These are phyloP conservation scores for Tricladium varicosporioides DNA, from an alignment of 2,329 filamentous ascomycete species.

Conservation along the genomic window DNA sequence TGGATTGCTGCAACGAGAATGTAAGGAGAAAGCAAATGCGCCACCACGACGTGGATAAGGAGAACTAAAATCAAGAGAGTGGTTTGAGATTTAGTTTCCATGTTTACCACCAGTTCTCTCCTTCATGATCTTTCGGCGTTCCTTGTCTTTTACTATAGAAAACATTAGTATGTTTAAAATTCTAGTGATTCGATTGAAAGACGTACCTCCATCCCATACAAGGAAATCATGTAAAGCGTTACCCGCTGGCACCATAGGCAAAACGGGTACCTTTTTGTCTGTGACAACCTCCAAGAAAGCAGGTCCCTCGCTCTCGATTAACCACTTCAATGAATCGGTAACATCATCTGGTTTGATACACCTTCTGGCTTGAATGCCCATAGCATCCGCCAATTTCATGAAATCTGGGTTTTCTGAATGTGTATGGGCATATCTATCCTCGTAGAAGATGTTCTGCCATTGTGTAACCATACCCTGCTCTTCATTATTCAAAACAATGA, in stretches of 20 bases:
- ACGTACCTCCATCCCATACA: constrained; percentile 75
- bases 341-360: constrained; percentile 75
- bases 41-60: background rate
- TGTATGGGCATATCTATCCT: constrained; percentile 88
- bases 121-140: constrained; percentile 65
- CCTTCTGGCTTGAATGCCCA: constrained; percentile 77
- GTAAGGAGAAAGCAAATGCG: background rate
- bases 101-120: constrained; percentile 49
- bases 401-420: constrained; percentile 97
- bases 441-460: constrained; percentile 97
- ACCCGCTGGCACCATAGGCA: constrained; percentile 94
- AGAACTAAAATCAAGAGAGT: background rate
- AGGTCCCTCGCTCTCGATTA: constrained; percentile 86
- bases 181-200: background rate
- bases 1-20: constrained; percentile 1
- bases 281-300: constrained; percentile 89
- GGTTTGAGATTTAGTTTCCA: constrained; percentile 10
- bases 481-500: constrained; percentile 94
- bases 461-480: constrained; percentile 99
- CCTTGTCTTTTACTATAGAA: constrained; percentile 61
- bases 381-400: constrained; percentile 86
- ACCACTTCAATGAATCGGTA: constrained; percentile 76
- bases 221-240: constrained; percentile 90
- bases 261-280: constrained; percentile 89
- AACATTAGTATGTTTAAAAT: constrained; percentile 36